Percentiles rank a stretch among this genome's conserved stretches.
Evolutionary conservation across 2,329 filamentous ascomycete species (phyloP).

Genomic region (Cercospora canescens): DNA sequence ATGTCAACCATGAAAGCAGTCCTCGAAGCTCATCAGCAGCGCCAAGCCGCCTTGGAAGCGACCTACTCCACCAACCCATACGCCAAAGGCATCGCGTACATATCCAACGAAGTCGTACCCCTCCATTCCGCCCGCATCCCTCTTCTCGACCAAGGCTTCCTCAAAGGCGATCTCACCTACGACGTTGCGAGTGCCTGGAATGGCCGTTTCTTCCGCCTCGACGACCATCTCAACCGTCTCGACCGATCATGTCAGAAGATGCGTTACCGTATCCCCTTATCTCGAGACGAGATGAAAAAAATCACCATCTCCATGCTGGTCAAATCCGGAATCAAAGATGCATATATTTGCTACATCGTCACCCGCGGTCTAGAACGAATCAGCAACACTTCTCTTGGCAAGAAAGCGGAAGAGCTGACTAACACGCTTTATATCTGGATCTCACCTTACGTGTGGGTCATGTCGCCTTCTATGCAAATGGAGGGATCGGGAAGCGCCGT

Average conservation of each 20-base stretch:
- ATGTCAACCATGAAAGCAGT: slow-evolving; percentile 50
- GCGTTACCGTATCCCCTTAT: slow-evolving; percentile 45
- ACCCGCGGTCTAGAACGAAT: slow-evolving; percentile 50
- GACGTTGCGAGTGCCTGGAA: slow-evolving; percentile 56
- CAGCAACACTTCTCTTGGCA: slow-evolving; percentile 21
- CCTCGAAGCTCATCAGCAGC: slow-evolving; percentile 41
- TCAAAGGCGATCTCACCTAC: slow-evolving; percentile 55
- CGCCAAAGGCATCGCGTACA: slow-evolving; percentile 50
- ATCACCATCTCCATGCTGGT: slow-evolving; percentile 49
- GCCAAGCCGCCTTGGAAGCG: slow-evolving; percentile 34
- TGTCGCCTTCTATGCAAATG: slow-evolving; percentile 47
- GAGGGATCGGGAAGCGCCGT: slow-evolving; percentile 43
- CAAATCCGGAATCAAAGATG: slow-evolving; percentile 51
- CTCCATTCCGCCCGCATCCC: slow-evolving; percentile 52
- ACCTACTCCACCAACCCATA: slow-evolving; percentile 40
- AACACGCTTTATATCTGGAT: slow-evolving; percentile 53
- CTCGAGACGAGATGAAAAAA: slow-evolving; percentile 30
- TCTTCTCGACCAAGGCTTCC: slow-evolving; percentile 53
- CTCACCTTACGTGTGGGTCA: slow-evolving; percentile 53
- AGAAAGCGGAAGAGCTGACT: slow-evolving; percentile 36
- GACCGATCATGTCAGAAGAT: slow-evolving; percentile 49
- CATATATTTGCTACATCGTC: slow-evolving; percentile 54
- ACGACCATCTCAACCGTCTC: slow-evolving; percentile 50
- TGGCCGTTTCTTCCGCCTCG: slow-evolving; percentile 53
- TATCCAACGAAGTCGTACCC: slow-evolving; percentile 46